Evolutionary conservation across 1,284 basidiomycete species (phyloP).

Genomic region (Bondarzewia mesenterica): DNA sequence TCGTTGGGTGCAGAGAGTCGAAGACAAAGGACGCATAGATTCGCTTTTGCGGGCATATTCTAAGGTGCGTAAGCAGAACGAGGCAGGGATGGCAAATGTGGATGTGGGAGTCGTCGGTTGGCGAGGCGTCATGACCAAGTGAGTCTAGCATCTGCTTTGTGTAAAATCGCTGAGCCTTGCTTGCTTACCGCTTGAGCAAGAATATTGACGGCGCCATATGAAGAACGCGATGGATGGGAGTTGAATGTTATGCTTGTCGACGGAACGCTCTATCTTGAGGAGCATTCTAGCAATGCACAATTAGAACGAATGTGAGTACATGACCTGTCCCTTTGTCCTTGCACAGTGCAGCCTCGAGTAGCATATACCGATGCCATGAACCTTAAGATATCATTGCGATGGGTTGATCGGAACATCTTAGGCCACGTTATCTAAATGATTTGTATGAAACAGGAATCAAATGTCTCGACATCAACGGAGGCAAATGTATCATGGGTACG

Average conservation of each 20-base stretch:
- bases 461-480: constrained; percentile 50
- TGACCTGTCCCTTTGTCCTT: not conserved
- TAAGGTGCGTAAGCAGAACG: constrained; percentile 30
- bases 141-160: constrained; percentile 23
- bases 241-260: constrained; percentile 79
- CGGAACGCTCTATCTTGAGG: constrained; percentile 80
- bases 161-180: not conserved
- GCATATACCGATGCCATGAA: no score
- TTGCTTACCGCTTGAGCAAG: constrained; percentile 36
- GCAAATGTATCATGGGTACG: constrained; percentile 72
- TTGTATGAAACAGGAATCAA: constrained; percentile 46
- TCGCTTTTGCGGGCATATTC: constrained; percentile 48
- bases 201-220: constrained; percentile 73
- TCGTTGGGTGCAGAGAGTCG: constrained; percentile 58
- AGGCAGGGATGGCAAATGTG: constrained; percentile 18
- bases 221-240: constrained; percentile 75
- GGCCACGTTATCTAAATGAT: not conserved
- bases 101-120: constrained; percentile 68
- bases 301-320: constrained; percentile 54
- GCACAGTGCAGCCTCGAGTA: not conserved
- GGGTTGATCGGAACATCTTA: no score
- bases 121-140: constrained; percentile 93
- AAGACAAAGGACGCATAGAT: constrained; percentile 58
- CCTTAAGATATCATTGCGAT: no score
- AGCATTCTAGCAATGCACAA: constrained; percentile 53